Evolutionary conservation across 306 rosid species (phyloP), one percentile per base, ranked within the genome.

Genomic region (Inga laurina): DNA sequence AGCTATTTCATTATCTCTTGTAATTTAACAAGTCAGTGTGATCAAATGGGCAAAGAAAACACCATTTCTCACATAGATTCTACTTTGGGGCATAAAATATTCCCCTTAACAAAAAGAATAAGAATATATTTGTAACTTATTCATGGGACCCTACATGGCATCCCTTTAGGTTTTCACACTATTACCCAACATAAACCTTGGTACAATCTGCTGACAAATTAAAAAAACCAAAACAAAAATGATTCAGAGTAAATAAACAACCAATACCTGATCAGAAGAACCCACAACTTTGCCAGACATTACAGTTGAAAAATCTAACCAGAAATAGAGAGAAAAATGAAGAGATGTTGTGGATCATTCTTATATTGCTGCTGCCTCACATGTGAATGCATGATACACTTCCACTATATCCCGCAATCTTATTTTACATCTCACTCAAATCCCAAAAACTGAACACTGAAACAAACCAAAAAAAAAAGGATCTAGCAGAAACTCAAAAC

Each of bases 361-460:
- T 88, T 67, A 92, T 90, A 87, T 85, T 86, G 90, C 82, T 80
- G 91, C 80, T 80, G 90, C 91, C 94, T 90, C 97, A 85, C 94
- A 89, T 84, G 90, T 88, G 98, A 92, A 92, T 87, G 97, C 94
- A 91, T 90, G 94, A 90, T 91, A 96, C 97, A 91, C 92, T 87
- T 91, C 91, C 85, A 85, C 93, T 96, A 94, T 89, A 94, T 92
- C 95, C 98, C 97, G 98, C 97, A 91, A 93, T 90, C 93, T 90
- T 98, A 92, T 96, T 96, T 91, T 93, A 96, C 98, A 95, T 92
- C 97, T 93, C 98, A 95, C 97, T 96, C 98, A 85, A 88, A 91
- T 85, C 85, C 90, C 90, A 72, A 76, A 75, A 76, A 83, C 84
- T 65, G 74, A 89, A 85, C 30, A 64, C 8, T 64, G 41, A 24